Evolutionary conservation across 2,329 filamentous ascomycete genomes (phyloP), one percentile per base, ranked within the genome.

Genomic region (Aureobasidium zeae): DNA sequence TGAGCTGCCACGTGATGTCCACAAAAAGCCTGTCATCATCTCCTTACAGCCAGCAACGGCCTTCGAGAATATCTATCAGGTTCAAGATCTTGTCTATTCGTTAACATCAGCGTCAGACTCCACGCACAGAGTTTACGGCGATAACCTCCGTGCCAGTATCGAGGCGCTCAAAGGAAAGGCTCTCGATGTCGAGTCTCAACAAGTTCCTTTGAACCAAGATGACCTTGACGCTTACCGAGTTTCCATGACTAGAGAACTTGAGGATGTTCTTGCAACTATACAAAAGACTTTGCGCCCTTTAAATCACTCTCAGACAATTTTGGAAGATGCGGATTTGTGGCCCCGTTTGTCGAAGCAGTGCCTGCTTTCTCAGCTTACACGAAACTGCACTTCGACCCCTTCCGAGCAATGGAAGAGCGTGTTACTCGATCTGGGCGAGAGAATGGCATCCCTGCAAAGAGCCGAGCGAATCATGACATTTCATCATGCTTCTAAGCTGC

Each of bases 391-490:
- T 11, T 17, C 6, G 4, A 17, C 6, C 5, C 16, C 30, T 5
- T 8, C 9, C 9, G n/a, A 21, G 1, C 3, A 29, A 4, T 45
- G 42, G 36, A 37, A 38, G n/a, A 2, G 19, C 8, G 8, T 7
- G 4, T 8, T 49, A 5, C 21, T 46, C 3, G 2, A 8, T 1
- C 31, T 49, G 0, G 47, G 31, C 8, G 21, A 44, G 12, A 33
- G 4, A 3, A 24, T 49, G 5, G 33, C 37, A 12, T 29, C 28
- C 20, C 5, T 41, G 7, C 47, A 49, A 11, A 21, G 47, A 1
- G 17, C 45, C 6, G 41, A 41, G 10, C 47, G 47, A 9, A 31
- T 46, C 6, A 5, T 21, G 3, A 12, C 8, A 10, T 7, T 12
- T 7, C 35, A 17, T 41, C 9, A 5, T 16, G 2, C 22, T 28